These are phyloP conservation scores for Odontarrhena argentea DNA, from an alignment of 345 rosid genomes.

Conservation along the genomic window DNA sequence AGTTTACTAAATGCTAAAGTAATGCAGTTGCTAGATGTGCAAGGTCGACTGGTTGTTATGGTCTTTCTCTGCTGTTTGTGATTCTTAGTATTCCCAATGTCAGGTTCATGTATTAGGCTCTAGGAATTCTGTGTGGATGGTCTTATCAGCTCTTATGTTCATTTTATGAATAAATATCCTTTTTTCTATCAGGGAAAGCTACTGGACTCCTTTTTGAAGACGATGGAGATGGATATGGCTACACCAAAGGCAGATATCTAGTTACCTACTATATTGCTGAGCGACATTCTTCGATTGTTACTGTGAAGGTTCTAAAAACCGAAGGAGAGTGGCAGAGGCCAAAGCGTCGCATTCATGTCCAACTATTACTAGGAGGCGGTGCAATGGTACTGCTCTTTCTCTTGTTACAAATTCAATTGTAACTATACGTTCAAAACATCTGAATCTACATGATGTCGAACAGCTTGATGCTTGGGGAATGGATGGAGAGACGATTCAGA, in stretches of 20 bases:
- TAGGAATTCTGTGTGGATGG: background rate
- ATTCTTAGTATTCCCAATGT: background rate
- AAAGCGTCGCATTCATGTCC: slow-evolving; percentile 63
- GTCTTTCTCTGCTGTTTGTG: background rate
- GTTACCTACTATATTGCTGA: slow-evolving; percentile 70
- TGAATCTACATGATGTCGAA: slow-evolving; percentile 24
- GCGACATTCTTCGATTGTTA: slow-evolving; percentile 57
- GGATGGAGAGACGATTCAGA: slow-evolving; percentile 77
- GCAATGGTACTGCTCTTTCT: slow-evolving; percentile 56
- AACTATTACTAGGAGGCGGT: slow-evolving; percentile 76
- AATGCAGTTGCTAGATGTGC: background rate
- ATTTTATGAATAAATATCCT: background rate
- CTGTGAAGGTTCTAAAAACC: slow-evolving; percentile 56
- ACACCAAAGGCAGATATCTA: slow-evolving; percentile 60
- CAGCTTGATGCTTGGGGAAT: slow-evolving; percentile 85
- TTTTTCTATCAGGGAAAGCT: slow-evolving; percentile 61
- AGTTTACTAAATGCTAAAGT: background rate
- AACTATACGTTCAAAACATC: slow-evolving; percentile 14
- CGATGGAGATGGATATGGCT: slow-evolving; percentile 90
- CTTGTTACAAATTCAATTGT: background rate
- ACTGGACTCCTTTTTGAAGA: slow-evolving; percentile 79
- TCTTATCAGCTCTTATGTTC: slow-evolving; percentile 17
- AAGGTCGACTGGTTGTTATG: background rate
- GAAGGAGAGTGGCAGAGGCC: slow-evolving; percentile 92
- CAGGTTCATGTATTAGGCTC: slow-evolving; percentile 12